A percentile compares a stretch with the other conserved stretches of the same genome.
phyloP scores from a whole-genome alignment of 1,284 basidiomycete species.

The Omphalotus olearius region DNA sequence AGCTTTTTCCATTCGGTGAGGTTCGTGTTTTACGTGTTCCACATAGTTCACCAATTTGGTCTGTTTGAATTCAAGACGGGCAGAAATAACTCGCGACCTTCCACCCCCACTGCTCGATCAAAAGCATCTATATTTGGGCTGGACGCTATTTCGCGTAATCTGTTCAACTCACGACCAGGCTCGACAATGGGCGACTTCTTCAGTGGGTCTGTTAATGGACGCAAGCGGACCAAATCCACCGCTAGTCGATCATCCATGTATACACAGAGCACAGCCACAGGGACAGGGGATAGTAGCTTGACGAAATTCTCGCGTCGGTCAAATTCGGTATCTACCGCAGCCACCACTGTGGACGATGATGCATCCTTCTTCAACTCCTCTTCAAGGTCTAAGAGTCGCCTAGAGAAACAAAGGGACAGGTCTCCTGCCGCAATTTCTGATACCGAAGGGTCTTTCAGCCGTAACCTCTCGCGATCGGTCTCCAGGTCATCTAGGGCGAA shows the following conservation, averaged over 20 bases:
- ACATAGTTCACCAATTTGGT: slow-evolving; percentile 78
- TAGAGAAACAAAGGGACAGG: slow-evolving; percentile 52
- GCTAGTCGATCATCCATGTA: slow-evolving; percentile 66
- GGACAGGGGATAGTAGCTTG: slow-evolving; percentile 54
- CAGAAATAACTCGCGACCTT: slow-evolving; percentile 62
- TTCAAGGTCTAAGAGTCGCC: slow-evolving; percentile 43
- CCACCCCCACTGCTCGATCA: slow-evolving; percentile 77
- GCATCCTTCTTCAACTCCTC: slow-evolving; percentile 41
- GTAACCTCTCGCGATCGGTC: slow-evolving; percentile 30
- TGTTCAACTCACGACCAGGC: slow-evolving; percentile 62
- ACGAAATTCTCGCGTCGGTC: slow-evolving; percentile 68
- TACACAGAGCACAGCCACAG: slow-evolving; percentile 60
- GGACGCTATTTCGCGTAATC: slow-evolving; percentile 77
- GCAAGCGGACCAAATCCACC: slow-evolving; percentile 61
- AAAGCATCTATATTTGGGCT: slow-evolving; percentile 80
- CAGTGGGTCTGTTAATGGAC: slow-evolving; percentile 59
- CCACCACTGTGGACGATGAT: slow-evolving; percentile 62
- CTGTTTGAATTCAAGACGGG: slow-evolving; percentile 81
- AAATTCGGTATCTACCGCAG: slow-evolving; percentile 63
- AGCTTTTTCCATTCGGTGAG: slow-evolving; percentile 23
- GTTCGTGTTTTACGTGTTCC: slow-evolving; percentile 7
- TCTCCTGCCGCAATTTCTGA: slow-evolving; percentile 50
- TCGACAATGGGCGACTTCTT: slow-evolving; percentile 67
- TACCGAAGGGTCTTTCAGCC: slow-evolving; percentile 33
- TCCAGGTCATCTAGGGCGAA: slow-evolving; percentile 29